Evolutionary conservation across 2,329 filamentous ascomycete species (phyloP).

Genomic region (Colletotrichum sp.): DNA sequence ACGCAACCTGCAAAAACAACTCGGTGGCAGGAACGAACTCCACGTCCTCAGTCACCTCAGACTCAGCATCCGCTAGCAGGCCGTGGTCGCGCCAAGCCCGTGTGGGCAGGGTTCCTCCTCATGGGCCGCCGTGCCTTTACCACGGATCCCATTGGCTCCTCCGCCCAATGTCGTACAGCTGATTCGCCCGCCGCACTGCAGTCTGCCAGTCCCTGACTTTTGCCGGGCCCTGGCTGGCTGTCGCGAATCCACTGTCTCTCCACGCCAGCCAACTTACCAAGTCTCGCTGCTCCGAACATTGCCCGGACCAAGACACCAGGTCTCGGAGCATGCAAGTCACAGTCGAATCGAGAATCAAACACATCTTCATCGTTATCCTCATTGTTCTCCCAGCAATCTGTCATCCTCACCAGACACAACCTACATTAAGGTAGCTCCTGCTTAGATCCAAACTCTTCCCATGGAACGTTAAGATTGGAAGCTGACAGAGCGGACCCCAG

Average conservation of each 20-base stretch:
- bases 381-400: background rate
- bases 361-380: background rate
- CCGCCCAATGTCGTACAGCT: slow-evolving; percentile 11
- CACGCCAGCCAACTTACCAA: background rate
- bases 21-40: background rate
- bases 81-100: background rate
- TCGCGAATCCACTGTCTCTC: background rate
- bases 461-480: background rate
- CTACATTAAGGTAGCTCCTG: background rate
- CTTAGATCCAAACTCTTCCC: background rate
- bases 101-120: background rate
- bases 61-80: background rate
- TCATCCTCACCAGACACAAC: background rate
- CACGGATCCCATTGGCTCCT: background rate
- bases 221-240: background rate
- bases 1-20: too few species aligned
- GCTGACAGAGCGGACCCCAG: background rate
- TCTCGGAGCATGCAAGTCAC: background rate
- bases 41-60: background rate
- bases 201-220: background rate
- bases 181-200: slow-evolving; percentile 1
- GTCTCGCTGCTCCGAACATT: background rate
- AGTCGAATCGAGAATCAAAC: background rate
- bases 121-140: background rate
- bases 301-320: background rate